phyloP scores from a whole-genome alignment of 176 grass and related monocot genomes.

The Rhynchospora tenuis region DNA sequence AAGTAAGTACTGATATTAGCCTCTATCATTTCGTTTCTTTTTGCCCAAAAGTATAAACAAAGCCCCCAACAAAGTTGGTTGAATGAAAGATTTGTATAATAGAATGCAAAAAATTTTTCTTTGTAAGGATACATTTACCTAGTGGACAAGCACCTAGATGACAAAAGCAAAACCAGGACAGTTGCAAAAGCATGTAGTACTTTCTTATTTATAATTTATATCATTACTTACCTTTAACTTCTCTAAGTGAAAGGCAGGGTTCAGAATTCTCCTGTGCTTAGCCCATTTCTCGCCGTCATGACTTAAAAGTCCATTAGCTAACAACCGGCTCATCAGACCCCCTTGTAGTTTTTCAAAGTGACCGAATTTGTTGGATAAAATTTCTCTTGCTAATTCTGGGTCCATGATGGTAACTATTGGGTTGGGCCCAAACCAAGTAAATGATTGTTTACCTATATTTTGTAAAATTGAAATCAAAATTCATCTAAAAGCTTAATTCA shows the following conservation, averaged over 20 bases:
- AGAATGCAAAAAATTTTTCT: too few relatives aligned
- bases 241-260: conserved; percentile 68
- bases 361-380: conserved; percentile 55
- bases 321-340: conserved; percentile 10
- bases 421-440: conserved; percentile 56
- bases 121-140: not conserved
- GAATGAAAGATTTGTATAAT: not conserved
- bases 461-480: not conserved
- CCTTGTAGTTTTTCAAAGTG: conserved; percentile 38
- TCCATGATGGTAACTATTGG: conserved; percentile 43
- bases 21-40: too few relatives aligned
- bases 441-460: conserved; percentile 46
- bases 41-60: too few relatives aligned
- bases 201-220: not conserved
- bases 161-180: not conserved
- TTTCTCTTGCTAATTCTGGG: conserved; percentile 49
- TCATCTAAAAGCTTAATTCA: not conserved
- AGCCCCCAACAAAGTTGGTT: not conserved
- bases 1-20: too few relatives aligned
- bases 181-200: not conserved
- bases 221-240: conserved; percentile 59
- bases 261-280: conserved; percentile 60
- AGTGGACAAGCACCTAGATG: not conserved
- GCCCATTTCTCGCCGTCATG: conserved; percentile 73
- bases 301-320: conserved; percentile 32